phyloP scores from a whole-genome alignment of 768 basidiomycete species.

The Pulveroboletus frians region DNA sequence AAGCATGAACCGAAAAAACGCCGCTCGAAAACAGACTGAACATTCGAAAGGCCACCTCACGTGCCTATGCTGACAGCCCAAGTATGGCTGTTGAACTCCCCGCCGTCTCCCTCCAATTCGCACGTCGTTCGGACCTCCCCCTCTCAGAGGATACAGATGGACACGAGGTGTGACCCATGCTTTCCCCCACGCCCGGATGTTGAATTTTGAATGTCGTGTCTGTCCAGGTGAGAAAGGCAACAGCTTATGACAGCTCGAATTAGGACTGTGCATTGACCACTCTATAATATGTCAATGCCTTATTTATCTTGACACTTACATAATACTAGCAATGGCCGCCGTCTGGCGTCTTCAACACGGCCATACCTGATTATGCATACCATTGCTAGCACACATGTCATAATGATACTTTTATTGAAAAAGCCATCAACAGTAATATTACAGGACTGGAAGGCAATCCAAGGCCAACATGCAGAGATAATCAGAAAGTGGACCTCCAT shows the following conservation, averaged over 20 bases:
- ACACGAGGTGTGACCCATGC: neutral
- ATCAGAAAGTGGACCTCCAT: neutral
- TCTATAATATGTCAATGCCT: neutral
- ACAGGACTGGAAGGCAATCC: slow-evolving; percentile 19
- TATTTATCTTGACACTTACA: neutral
- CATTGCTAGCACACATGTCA: neutral
- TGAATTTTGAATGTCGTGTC: neutral
- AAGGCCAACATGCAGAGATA: slow-evolving; percentile 7
- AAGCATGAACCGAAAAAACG: too few species aligned
- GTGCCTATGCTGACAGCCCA: slow-evolving; percentile 5
- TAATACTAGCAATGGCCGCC: too few species aligned
- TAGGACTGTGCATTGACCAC: neutral
- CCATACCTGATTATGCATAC: neutral
- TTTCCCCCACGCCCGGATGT: neutral
- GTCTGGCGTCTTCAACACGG: too few species aligned
- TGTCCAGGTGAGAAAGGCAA: slow-evolving; percentile 7
- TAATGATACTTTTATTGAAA: slow-evolving; percentile 9
- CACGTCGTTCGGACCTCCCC: slow-evolving; percentile 13
- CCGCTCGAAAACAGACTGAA: slow-evolving; percentile 14
- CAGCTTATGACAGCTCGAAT: too few species aligned
- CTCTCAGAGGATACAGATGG: neutral
- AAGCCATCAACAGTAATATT: slow-evolving; percentile 20
- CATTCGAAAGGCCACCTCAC: slow-evolving; percentile 20
- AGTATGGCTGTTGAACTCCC: slow-evolving; percentile 9
- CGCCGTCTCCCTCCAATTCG: slow-evolving; percentile 22